Conservation (phyloP, 257 asterid species). For the Voacanga thouarsii region DNA sequence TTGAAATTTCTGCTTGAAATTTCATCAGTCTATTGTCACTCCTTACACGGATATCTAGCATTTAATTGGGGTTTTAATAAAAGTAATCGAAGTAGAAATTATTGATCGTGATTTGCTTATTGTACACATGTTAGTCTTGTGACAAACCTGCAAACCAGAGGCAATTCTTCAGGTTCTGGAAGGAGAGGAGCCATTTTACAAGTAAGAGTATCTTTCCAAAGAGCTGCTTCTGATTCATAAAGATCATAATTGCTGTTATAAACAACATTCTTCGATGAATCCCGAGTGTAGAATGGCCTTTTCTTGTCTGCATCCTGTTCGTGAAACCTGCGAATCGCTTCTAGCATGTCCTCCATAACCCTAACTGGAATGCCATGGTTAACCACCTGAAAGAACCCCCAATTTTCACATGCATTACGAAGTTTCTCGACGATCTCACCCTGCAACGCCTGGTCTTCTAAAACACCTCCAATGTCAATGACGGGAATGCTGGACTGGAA, state of each 20-base stretch:
- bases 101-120: too few relatives aligned
- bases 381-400: constrained; percentile 2
- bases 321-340: background rate
- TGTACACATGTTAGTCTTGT: background rate
- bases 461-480: background rate
- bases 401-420: background rate
- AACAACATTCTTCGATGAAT: background rate
- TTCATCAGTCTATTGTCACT: too few relatives aligned
- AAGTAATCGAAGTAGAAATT: too few relatives aligned
- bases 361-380: background rate
- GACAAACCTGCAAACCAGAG: constrained; percentile 7
- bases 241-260: constrained; percentile 11
- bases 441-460: background rate
- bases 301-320: background rate
- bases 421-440: background rate
- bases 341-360: background rate
- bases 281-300: background rate
- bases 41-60: too few relatives aligned
- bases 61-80: too few relatives aligned
- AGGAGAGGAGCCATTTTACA: background rate
- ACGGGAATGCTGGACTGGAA: constrained; percentile 2
- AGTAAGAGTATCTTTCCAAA: background rate
- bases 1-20: too few relatives aligned
- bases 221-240: constrained; percentile 15
- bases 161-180: background rate